Evolutionary conservation across 306 rosid species (phyloP).

Genomic region (Corylus avellana): DNA sequence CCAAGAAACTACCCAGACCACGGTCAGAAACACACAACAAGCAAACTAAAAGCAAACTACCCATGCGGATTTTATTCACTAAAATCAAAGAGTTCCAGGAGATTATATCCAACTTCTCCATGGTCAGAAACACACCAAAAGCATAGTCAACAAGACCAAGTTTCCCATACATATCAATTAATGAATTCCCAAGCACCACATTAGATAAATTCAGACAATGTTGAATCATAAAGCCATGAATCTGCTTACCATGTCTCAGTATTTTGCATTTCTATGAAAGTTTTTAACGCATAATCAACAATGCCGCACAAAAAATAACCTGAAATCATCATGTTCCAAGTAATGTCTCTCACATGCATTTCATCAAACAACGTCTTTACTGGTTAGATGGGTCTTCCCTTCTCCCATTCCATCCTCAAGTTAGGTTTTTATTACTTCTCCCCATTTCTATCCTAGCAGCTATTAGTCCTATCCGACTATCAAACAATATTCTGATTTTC

Average conservation of each 20-base stretch:
- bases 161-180: constrained; percentile 74
- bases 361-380: constrained; percentile 43
- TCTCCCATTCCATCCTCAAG: no score
- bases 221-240: constrained; percentile 64
- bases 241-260: constrained; percentile 61
- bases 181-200: constrained; percentile 73
- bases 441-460: no score
- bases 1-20: no score
- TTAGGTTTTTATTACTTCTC: no score
- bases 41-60: no score
- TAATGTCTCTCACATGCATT: constrained; percentile 74
- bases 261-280: constrained; percentile 60
- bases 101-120: constrained; percentile 63
- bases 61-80: constrained; percentile 3
- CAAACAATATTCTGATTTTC: no score
- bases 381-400: no score
- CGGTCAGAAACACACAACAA: constrained; percentile 9
- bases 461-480: no score
- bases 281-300: constrained; percentile 40
- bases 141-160: constrained; percentile 57
- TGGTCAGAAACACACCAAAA: constrained; percentile 53
- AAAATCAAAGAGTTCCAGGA: constrained; percentile 84
- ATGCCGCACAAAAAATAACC: constrained; percentile 50
- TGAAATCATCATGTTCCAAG: constrained; percentile 80
- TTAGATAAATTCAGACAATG: constrained; percentile 50